Base-by-base conservation (phyloP, 306 rosid genomes). In the Benincasa hispida region DNA sequence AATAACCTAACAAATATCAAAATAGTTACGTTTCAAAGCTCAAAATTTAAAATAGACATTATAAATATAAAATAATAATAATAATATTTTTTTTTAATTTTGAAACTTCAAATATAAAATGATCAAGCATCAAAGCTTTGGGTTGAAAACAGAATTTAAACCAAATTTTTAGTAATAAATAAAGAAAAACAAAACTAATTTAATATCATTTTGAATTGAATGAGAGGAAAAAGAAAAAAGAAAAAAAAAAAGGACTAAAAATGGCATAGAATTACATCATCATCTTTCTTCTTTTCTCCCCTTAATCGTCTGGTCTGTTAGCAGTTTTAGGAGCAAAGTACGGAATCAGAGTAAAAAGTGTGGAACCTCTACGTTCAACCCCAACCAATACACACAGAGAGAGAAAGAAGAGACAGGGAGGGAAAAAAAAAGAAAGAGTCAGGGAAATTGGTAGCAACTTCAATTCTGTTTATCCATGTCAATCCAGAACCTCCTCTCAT, bases 251-350 rank as follows among this genome's bases (percentile, higher is more conserved):
- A 15, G 18, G 32, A 68, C 51, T 69, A 76, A 76, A 75, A 75
- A 63, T 75, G 78, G 78, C 89, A 88, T 83, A 87, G 82, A 85
- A 80, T 81, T 87, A 88, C 84, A 77, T 63, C 25, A 58, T 69
- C 82, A 50, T 42, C 82, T 72, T 17, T 42, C 66, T 76, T 41
- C 79, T 82, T 79, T 75, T 74, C 17, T 72, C 80, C 86, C 75
- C 72, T 83, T 83, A 88, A 81, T 72, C 89, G 85, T 91, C 19
- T 79, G 92, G 96, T 83, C 69, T 76, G 77, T 58, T 77, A 88
- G 84, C 80, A 78, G 79, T 87, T 85, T 75, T 75, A 86, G 96
- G 93, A 89, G 89, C 87, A 63, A 74, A 87, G 84, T 50, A 76
- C 90, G 97, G 92, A 83, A 87, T 63, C 88, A 75, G 78, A 56